Evolutionary conservation across 1,284 basidiomycete genomes (phyloP).

Genomic region (Gymnopus androsaceus): DNA sequence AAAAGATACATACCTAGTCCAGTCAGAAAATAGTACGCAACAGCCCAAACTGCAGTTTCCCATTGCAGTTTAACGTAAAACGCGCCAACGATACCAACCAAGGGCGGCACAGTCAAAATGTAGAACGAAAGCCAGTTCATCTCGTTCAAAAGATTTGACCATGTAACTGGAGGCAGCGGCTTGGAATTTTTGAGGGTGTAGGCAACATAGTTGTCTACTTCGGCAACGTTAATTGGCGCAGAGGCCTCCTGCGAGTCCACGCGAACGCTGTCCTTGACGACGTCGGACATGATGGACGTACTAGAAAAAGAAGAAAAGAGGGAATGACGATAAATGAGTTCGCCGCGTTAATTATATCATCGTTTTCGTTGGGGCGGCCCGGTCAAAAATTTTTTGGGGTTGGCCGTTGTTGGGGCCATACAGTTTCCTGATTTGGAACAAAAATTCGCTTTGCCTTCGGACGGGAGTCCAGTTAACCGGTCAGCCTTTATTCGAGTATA

Average conservation of each 20-base stretch:
- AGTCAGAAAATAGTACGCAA: conserved; percentile 85
- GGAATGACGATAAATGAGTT: not conserved
- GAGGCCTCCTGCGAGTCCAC: conserved; percentile 26
- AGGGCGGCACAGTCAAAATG: conserved; percentile 73
- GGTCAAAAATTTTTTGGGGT: not conserved
- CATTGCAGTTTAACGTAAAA: conserved; percentile 59
- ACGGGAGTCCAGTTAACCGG: no score
- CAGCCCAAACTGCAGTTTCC: conserved; percentile 71
- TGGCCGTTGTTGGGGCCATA: no score
- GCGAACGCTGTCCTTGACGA: conserved; percentile 4
- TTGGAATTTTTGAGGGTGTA: conserved; percentile 80
- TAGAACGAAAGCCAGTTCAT: conserved; percentile 70
- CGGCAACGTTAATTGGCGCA: conserved; percentile 62
- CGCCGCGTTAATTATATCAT: not conserved
- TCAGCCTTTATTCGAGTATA: no score
- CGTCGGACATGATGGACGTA: conserved; percentile 1
- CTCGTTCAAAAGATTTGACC: conserved; percentile 68
- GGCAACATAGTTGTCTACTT: conserved; percentile 89
- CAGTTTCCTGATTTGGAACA: no score
- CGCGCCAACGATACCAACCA: conserved; percentile 71
- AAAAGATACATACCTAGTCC: conserved; percentile 60
- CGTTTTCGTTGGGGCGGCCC: not conserved
- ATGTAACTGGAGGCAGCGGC: conserved; percentile 75
- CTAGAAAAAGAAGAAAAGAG: not conserved
- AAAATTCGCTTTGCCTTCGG: no score